A percentile compares a stretch with the other conserved stretches of the same genome.
Conservation (phyloP, 208 protist species). For the Strigomonas culicis region DNA sequence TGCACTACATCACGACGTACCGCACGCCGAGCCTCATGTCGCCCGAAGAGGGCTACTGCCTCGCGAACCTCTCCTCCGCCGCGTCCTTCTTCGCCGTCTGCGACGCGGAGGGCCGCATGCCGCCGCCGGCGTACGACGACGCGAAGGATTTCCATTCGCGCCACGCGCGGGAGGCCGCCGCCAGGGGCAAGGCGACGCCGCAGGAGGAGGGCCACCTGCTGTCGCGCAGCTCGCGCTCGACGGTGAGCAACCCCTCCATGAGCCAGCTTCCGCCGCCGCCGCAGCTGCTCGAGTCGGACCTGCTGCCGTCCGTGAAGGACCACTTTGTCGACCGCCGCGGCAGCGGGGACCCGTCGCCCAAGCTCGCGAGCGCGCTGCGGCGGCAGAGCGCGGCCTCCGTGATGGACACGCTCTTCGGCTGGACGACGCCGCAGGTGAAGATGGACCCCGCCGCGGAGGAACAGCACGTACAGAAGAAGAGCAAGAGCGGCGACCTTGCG, state of each 20-base stretch:
- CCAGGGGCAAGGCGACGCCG: neutral
- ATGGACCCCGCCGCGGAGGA: neutral
- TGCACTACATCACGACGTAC: slow-evolving; percentile 65
- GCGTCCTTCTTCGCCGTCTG: slow-evolving; percentile 61
- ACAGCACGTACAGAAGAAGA: too few relatives aligned
- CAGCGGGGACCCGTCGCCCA: too few relatives aligned
- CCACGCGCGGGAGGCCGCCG: neutral
- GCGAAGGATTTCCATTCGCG: neutral
- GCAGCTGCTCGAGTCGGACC: slow-evolving; percentile 27
- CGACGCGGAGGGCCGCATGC: slow-evolving; percentile 28
- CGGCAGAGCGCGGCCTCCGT: neutral
- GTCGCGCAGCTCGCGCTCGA: neutral
- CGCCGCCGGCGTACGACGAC: neutral
- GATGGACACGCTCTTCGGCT: slow-evolving; percentile 13
- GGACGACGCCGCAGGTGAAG: slow-evolving; percentile 6
- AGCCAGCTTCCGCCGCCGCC: slow-evolving; percentile 6
- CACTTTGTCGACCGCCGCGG: too few relatives aligned
- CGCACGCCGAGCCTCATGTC: slow-evolving; percentile 31
- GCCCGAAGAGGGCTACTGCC: slow-evolving; percentile 70
- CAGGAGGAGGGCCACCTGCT: neutral
- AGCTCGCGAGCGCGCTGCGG: too few relatives aligned
- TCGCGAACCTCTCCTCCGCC: slow-evolving; percentile 58
- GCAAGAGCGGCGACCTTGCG: neutral
- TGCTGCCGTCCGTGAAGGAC: slow-evolving; percentile 43
- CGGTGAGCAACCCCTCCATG: neutral